Conservation (phyloP, 257 asterid genomes). For the Solanum pennellii region DNA sequence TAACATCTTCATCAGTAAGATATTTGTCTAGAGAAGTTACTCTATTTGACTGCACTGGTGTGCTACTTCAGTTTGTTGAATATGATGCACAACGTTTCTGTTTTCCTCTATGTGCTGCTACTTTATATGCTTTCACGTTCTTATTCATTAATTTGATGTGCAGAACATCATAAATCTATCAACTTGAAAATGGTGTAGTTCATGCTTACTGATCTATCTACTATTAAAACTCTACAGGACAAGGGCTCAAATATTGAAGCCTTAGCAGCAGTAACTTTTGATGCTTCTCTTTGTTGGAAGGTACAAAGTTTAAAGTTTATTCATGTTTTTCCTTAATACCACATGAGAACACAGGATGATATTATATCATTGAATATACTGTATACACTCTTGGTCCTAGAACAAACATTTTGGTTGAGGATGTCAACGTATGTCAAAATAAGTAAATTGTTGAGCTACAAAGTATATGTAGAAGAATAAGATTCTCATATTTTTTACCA, state of each 20-base stretch:
- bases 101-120: not conserved
- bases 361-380: not conserved
- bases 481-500: not conserved
- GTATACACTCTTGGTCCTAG: not conserved
- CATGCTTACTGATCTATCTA: not conserved
- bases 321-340: not conserved
- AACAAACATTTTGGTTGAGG: not conserved
- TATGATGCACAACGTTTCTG: not conserved
- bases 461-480: not conserved
- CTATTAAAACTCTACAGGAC: slow-evolving; percentile 18
- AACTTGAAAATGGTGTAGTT: not conserved
- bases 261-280: slow-evolving; percentile 26
- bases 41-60: not conserved
- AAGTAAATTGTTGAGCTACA: not conserved
- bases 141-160: not conserved
- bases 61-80: not conserved
- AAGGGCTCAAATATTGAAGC: slow-evolving; percentile 43
- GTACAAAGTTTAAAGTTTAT: slow-evolving; percentile 7
- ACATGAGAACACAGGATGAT: not conserved
- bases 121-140: not conserved
- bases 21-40: not conserved
- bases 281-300: slow-evolving; percentile 51
- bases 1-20: not conserved
- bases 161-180: not conserved
- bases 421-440: not conserved